phyloP scores from a whole-genome alignment of 371 early-diverging fungal species.

The Massospora cicadina region DNA sequence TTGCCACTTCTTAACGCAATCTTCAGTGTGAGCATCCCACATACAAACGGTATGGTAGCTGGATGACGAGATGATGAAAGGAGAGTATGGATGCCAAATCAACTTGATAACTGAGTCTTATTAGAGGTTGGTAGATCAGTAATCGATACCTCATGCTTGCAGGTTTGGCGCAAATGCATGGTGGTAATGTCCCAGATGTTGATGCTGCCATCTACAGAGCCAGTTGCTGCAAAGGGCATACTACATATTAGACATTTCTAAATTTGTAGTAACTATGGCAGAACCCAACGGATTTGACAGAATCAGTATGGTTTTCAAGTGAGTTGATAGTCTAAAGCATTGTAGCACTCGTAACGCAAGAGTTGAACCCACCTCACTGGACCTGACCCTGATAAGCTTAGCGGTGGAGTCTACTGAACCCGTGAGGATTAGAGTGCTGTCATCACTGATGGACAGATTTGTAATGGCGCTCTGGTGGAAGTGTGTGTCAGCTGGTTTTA shows the following conservation, averaged over 20 bases:
- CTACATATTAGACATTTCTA: conserved; percentile 16
- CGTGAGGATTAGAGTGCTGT: conserved; percentile 56
- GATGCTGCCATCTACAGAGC: conserved; percentile 72
- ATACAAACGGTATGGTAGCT: conserved; percentile 54
- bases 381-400: neutral
- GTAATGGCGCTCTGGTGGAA: conserved; percentile 76
- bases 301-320: conserved; percentile 56
- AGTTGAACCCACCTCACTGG: neutral
- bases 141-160: conserved; percentile 24
- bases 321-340: conserved; percentile 40
- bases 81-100: conserved; percentile 28
- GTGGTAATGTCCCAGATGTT: conserved; percentile 74
- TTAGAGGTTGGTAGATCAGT: conserved; percentile 1
- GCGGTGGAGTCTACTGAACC: conserved; percentile 59
- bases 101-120: conserved; percentile 71
- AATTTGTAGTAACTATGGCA: conserved; percentile 29
- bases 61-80: conserved; percentile 48
- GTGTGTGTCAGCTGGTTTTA: conserved; percentile 58
- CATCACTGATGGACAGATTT: conserved; percentile 48
- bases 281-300: conserved; percentile 58
- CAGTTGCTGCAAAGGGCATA: conserved; percentile 60
- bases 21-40: conserved; percentile 76
- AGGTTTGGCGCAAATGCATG: conserved; percentile 44
- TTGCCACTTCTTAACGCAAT: conserved; percentile 40
- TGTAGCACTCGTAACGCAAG: neutral